Conservation (phyloP, 2,329 filamentous ascomycete species). For the Sordariomycetes sp. region DNA sequence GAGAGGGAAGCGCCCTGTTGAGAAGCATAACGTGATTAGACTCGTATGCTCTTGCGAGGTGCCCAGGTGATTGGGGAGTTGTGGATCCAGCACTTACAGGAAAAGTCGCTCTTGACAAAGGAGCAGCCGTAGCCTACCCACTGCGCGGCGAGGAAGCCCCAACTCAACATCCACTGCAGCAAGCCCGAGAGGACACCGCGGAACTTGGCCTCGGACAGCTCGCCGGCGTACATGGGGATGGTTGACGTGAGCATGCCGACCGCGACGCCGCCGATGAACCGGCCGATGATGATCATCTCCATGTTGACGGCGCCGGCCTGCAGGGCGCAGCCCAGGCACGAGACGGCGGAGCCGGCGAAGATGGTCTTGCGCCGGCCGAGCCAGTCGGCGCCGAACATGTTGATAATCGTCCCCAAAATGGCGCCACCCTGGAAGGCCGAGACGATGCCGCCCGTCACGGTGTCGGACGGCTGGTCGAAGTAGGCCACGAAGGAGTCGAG, state of each 20-base stretch:
- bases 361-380: conserved; percentile 18
- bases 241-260: conserved; percentile 35
- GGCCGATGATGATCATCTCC: conserved; percentile 34
- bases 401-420: conserved; percentile 15
- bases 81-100: conserved; percentile 11
- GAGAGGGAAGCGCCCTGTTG: conserved; percentile 15
- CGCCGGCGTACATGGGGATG: conserved; percentile 33
- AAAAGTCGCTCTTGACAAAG: conserved; percentile 14
- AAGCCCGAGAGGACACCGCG: conserved; percentile 26
- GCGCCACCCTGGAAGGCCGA: conserved; percentile 16
- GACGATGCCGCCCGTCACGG: conserved; percentile 14
- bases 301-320: conserved; percentile 19
- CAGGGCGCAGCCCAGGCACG: conserved; percentile 17
- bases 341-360: conserved; percentile 17
- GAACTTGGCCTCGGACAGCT: conserved; percentile 24
- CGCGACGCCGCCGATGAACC: conserved; percentile 36
- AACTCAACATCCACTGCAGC: conserved; percentile 32
- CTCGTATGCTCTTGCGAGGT: neutral
- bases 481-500: conserved; percentile 23
- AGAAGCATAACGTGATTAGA: neutral
- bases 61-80: neutral
- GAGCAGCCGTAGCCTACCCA: conserved; percentile 21
- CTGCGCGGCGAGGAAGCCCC: conserved; percentile 27
- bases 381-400: conserved; percentile 16
- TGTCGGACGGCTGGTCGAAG: conserved; percentile 24